Conservation (phyloP, 768 basidiomycete genomes). For the Termitomyces sp. region DNA sequence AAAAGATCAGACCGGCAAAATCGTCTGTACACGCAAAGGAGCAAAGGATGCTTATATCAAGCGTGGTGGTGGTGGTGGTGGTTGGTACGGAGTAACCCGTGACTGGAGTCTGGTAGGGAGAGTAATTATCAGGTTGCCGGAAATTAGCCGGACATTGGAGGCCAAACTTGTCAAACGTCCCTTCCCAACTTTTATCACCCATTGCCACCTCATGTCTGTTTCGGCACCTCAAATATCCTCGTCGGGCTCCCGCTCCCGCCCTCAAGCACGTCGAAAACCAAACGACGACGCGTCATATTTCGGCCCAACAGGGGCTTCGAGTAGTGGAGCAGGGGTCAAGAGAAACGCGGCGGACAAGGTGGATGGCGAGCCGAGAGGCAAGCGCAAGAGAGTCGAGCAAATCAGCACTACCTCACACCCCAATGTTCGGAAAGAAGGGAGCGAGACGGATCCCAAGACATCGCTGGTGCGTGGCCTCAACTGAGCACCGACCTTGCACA, state of each 20-base stretch:
- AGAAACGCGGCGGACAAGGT: constrained; percentile 60
- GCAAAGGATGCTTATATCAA: not conserved
- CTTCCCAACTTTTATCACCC: constrained; percentile 7
- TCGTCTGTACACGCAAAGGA: not conserved
- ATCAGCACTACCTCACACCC: constrained; percentile 15
- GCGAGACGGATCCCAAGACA: constrained; percentile 31
- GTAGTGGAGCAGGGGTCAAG: constrained; percentile 42
- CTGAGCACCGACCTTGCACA: not conserved
- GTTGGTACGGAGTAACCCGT: constrained; percentile 11
- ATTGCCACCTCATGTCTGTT: constrained; percentile 26
- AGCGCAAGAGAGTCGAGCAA: constrained; percentile 65
- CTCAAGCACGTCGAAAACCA: constrained; percentile 55
- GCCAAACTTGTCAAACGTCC: constrained; percentile 1
- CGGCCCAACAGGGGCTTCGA: constrained; percentile 41
- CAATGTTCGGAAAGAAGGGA: constrained; percentile 26
- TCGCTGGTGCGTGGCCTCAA: constrained; percentile 34
- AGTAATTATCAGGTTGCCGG: constrained; percentile 13
- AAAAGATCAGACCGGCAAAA: not conserved
- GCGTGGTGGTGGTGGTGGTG: too few species aligned
- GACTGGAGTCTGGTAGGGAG: not conserved
- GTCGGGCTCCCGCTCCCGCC: constrained; percentile 52
- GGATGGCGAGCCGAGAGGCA: constrained; percentile 70
- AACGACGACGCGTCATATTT: constrained; percentile 71
- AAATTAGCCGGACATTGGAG: constrained; percentile 3
- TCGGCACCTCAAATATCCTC: constrained; percentile 23